Percentiles rank a stretch among this genome's conserved stretches.
These are phyloP conservation scores for Populus nigra DNA, from an alignment of 345 rosid genomes.

Conservation along the genomic window DNA sequence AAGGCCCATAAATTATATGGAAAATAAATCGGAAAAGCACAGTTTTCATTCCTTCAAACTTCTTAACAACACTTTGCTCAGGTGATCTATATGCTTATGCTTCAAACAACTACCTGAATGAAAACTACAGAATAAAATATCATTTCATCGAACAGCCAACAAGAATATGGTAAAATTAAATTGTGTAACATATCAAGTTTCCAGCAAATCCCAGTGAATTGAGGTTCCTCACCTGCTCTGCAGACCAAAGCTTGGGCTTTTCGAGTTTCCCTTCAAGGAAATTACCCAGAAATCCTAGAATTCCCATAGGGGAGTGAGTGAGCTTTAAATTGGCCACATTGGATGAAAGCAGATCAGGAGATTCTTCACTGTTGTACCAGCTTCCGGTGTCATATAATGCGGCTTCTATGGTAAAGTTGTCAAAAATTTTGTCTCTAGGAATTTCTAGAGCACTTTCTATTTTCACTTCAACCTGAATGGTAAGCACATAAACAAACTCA, in stretches of 20 bases:
- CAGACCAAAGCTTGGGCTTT: conserved; percentile 90
- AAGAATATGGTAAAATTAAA: neutral
- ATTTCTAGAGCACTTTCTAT: conserved; percentile 56
- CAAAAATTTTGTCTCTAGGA: conserved; percentile 46
- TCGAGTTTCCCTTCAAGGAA: conserved; percentile 69
- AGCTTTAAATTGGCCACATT: conserved; percentile 56
- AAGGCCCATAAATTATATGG: neutral
- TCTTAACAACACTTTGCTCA: neutral
- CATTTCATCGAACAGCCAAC: neutral
- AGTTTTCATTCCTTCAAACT: neutral
- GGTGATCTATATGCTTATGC: neutral
- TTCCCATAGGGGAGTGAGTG: conserved; percentile 36
- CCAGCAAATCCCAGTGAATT: neutral
- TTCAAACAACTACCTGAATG: neutral
- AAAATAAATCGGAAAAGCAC: neutral
- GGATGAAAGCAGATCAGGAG: conserved; percentile 52
- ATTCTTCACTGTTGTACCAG: conserved; percentile 52
- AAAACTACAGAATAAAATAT: neutral
- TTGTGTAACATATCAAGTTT: neutral
- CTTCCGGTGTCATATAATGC: conserved; percentile 64
- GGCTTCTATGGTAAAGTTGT: conserved; percentile 69
- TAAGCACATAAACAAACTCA: conserved; percentile 3
- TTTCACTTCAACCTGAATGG: conserved; percentile 82
- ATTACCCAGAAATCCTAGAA: conserved; percentile 69
- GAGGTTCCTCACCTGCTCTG: conserved; percentile 70